Percentiles rank a stretch among this genome's conserved stretches.
These are phyloP conservation scores for Tetramitus jugosus DNA, from an alignment of 208 protist genomes.

Conservation along the genomic window DNA sequence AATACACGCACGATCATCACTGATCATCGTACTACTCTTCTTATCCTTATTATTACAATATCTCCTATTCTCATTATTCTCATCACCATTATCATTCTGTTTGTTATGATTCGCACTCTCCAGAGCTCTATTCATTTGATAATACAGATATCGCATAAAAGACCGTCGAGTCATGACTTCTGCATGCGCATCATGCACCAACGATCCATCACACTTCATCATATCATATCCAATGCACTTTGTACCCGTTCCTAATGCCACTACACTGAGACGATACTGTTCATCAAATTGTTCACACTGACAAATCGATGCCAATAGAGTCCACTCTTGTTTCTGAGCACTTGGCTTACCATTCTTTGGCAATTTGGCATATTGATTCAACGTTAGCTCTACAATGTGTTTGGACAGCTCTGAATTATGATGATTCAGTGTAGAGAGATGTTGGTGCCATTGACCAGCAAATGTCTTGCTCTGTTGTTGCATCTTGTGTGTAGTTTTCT, in stretches of 20 bases:
- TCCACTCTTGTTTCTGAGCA: background rate
- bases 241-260: conserved; percentile 1
- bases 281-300: too few species aligned
- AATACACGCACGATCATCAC: too few species aligned
- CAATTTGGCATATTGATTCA: background rate
- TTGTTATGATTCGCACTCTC: background rate
- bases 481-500: too few species aligned
- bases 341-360: background rate
- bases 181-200: conserved; percentile 4
- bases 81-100: background rate
- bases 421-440: too few species aligned
- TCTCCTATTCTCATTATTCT: background rate
- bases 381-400: background rate
- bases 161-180: background rate
- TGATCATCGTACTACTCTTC: too few species aligned
- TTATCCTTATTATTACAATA: too few species aligned
- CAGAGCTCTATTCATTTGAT: background rate
- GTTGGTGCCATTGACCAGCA: too few species aligned
- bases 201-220: background rate
- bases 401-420: too few species aligned
- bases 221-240: conserved; percentile 3
- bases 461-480: too few species aligned
- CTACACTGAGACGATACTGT: background rate
- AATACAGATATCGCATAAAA: background rate
- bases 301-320: background rate